Percentiles rank a stretch among this genome's conserved stretches.
Conservation (phyloP, 331 rosid species). For the Acacia concinna region DNA sequence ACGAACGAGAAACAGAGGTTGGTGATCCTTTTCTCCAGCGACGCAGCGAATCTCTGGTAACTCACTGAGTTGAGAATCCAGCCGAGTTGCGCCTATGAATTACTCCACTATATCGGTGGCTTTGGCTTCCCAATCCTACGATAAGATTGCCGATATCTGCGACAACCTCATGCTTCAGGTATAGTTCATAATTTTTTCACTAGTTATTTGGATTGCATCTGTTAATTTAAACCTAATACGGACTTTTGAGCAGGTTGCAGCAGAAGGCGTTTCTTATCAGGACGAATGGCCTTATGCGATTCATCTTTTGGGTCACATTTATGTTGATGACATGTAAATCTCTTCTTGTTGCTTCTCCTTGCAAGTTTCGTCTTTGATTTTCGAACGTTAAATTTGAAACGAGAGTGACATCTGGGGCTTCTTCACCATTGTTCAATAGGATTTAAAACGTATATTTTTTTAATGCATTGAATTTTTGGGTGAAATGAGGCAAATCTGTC, state of each 20-base stretch:
- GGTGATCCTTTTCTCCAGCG: not conserved
- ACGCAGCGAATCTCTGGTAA: not conserved
- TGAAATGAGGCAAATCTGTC: not conserved
- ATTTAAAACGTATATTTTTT: not conserved
- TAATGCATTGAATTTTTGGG: not conserved
- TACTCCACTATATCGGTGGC: slow-evolving; percentile 54
- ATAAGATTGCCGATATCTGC: slow-evolving; percentile 68
- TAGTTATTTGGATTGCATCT: not conserved
- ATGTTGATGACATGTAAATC: slow-evolving; percentile 70
- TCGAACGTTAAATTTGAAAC: not conserved
- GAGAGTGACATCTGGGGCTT: slow-evolving; percentile 35
- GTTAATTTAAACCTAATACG: not conserved
- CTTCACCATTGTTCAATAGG: slow-evolving; percentile 13
- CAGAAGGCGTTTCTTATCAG: slow-evolving; percentile 71
- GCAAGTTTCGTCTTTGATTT: not conserved
- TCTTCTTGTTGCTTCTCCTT: not conserved
- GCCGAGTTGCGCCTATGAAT: slow-evolving; percentile 49
- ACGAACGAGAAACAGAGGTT: not conserved
- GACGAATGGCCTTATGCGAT: slow-evolving; percentile 89
- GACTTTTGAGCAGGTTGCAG: slow-evolving; percentile 60
- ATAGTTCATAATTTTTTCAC: not conserved
- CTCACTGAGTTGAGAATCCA: not conserved
- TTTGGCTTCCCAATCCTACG: slow-evolving; percentile 65
- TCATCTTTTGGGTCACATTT: slow-evolving; percentile 80
- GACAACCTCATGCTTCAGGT: slow-evolving; percentile 79